Evolutionary conservation across 2,329 filamentous ascomycete genomes (phyloP).

Genomic region (Lecanicillium sp.): DNA sequence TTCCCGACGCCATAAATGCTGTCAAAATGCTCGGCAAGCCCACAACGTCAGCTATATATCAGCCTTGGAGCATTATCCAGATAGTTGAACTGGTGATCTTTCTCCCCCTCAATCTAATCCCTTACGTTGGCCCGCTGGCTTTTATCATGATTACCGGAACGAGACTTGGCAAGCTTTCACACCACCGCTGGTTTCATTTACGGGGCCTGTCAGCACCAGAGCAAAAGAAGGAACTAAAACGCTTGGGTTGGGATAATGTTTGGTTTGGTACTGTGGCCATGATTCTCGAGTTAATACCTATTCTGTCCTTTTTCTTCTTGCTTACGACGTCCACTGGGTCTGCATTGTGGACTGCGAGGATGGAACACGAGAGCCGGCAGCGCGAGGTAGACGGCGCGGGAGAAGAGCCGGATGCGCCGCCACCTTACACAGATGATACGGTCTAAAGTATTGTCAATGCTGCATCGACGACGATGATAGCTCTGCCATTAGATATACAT

Average conservation of each 20-base stretch:
- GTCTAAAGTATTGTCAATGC: constrained; percentile 1
- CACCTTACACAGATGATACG: constrained; percentile 6
- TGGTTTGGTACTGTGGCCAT: constrained; percentile 89
- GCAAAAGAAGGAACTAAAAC: constrained; percentile 59
- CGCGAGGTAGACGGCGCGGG: constrained; percentile 4
- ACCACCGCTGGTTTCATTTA: constrained; percentile 85
- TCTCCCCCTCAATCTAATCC: constrained; percentile 80
- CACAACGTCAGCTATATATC: constrained; percentile 66
- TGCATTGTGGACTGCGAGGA: constrained; percentile 73
- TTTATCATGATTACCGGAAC: constrained; percentile 87
- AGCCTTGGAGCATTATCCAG: constrained; percentile 85
- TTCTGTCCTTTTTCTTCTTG: constrained; percentile 89
- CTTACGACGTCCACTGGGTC: constrained; percentile 79
- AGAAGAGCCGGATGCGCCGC: constrained; percentile 3
- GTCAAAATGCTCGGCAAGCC: constrained; percentile 79
- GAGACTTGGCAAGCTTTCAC: constrained; percentile 77
- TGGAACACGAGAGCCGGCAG: constrained; percentile 52
- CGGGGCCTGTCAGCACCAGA: constrained; percentile 66
- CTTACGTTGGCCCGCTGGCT: constrained; percentile 70
- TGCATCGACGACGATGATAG: too few relatives aligned
- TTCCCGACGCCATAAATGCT: constrained; percentile 59
- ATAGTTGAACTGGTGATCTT: constrained; percentile 75
- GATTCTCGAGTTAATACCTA: constrained; percentile 76
- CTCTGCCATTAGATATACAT: too few relatives aligned
- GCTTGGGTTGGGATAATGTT: constrained; percentile 71